phyloP scores from a whole-genome alignment of 768 basidiomycete genomes.

The Lentinula sp. region DNA sequence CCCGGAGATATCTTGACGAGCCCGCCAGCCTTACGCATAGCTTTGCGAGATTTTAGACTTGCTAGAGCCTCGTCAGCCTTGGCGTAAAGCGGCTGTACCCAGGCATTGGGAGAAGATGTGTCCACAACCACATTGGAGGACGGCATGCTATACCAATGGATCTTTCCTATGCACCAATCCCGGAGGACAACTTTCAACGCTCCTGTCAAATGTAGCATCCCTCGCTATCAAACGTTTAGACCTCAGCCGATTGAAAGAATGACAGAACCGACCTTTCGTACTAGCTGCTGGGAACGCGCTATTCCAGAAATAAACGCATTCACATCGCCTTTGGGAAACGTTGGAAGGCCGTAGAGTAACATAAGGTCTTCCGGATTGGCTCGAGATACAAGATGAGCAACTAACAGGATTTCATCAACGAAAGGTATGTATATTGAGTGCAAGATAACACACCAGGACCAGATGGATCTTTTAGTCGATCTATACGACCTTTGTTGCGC shows the following conservation, averaged over 20 bases:
- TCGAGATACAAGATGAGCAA: slow-evolving; percentile 60
- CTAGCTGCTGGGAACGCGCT: slow-evolving; percentile 66
- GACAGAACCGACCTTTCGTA: slow-evolving; percentile 60
- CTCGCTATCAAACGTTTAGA: slow-evolving; percentile 41
- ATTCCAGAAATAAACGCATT: slow-evolving; percentile 72
- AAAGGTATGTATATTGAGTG: background rate
- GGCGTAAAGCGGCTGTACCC: slow-evolving; percentile 27
- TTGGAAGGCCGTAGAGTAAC: slow-evolving; percentile 81
- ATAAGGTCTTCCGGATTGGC: slow-evolving; percentile 80
- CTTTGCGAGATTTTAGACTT: slow-evolving; percentile 49
- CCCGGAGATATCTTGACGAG: slow-evolving; percentile 46
- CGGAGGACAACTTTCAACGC: slow-evolving; percentile 77
- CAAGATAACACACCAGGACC: slow-evolving; percentile 49
- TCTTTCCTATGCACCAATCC: slow-evolving; percentile 76
- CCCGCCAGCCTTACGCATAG: slow-evolving; percentile 56
- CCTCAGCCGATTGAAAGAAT: slow-evolving; percentile 1
- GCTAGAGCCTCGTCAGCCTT: slow-evolving; percentile 48
- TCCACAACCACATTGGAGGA: slow-evolving; percentile 18
- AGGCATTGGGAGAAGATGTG: slow-evolving; percentile 7
- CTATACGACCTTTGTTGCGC: slow-evolving; percentile 75
- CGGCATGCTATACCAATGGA: slow-evolving; percentile 68
- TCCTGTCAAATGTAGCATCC: slow-evolving; percentile 62
- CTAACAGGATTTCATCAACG: slow-evolving; percentile 28
- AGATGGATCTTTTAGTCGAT: slow-evolving; percentile 76
- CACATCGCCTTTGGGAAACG: slow-evolving; percentile 62